phyloP scores from a whole-genome alignment of 2,329 filamentous ascomycete species.

The Pezizomycotina sp. region DNA sequence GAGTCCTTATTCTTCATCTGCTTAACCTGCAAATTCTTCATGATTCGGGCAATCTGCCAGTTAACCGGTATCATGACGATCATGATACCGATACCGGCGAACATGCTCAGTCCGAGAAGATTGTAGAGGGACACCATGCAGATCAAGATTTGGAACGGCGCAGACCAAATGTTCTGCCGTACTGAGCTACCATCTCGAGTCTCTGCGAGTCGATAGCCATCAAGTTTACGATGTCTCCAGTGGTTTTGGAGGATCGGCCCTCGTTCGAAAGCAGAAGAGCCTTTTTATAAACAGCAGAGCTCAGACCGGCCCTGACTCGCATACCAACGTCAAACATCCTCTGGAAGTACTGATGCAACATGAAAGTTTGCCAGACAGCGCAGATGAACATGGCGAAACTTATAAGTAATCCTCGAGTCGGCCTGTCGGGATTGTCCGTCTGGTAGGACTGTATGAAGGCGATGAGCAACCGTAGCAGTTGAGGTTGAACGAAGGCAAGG shows the following conservation, averaged over 20 bases:
- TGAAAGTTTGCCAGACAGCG: slow-evolving; percentile 70
- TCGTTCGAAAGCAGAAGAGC: slow-evolving; percentile 82
- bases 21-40: slow-evolving; percentile 84
- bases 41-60: slow-evolving; percentile 73
- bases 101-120: slow-evolving; percentile 86
- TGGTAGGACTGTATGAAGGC: slow-evolving; percentile 65
- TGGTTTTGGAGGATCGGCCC: slow-evolving; percentile 72
- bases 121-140: slow-evolving; percentile 95
- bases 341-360: slow-evolving; percentile 96
- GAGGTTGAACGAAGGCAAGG: slow-evolving; percentile 77
- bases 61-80: slow-evolving; percentile 94
- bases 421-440: slow-evolving; percentile 45
- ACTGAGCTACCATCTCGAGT: slow-evolving; percentile 71
- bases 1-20: slow-evolving; percentile 99
- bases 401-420: slow-evolving; percentile 72
- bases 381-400: slow-evolving; percentile 82
- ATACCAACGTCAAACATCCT: slow-evolving; percentile 87
- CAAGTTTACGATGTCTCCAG: slow-evolving; percentile 96
- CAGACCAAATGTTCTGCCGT: slow-evolving; percentile 93
- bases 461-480: slow-evolving; percentile 72
- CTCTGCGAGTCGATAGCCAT: slow-evolving; percentile 98
- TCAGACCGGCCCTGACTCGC: slow-evolving; percentile 83
- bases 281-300: slow-evolving; percentile 83
- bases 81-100: slow-evolving; percentile 90
- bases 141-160: slow-evolving; percentile 85